Evolutionary conservation across 805 yeast species (phyloP).

Genomic region (Zygotorulaspora sp.): DNA sequence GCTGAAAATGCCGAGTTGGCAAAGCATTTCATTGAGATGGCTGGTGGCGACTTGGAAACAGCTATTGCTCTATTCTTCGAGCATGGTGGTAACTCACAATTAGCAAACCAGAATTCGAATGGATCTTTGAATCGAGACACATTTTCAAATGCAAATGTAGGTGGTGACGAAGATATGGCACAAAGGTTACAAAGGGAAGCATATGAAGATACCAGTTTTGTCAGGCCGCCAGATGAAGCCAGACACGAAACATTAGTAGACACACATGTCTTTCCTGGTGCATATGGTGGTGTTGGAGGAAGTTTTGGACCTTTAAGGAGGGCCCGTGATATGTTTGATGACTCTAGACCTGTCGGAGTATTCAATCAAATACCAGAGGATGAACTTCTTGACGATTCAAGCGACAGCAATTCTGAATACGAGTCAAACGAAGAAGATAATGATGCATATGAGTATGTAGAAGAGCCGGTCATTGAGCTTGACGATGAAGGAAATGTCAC

Average conservation of each 20-base stretch:
- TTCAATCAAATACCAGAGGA: conserved; percentile 36
- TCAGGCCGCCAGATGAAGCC: conserved; percentile 75
- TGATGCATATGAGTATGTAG: conserved; percentile 32
- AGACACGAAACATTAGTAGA: conserved; percentile 59
- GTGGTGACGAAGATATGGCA: conserved; percentile 54
- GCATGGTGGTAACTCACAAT: conserved; percentile 40
- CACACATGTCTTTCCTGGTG: conserved; percentile 34
- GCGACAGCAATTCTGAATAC: conserved; percentile 36
- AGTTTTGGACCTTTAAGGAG: conserved; percentile 25
- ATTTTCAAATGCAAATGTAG: conserved; percentile 8
- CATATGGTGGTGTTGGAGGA: conserved; percentile 40
- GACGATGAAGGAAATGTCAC: conserved; percentile 38
- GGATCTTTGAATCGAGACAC: conserved; percentile 7
- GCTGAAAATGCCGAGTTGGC: conserved; percentile 65
- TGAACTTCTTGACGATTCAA: conserved; percentile 17
- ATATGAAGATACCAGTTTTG: conserved; percentile 45
- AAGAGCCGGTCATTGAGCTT: conserved; percentile 31
- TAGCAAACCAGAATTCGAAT: conserved; percentile 5
- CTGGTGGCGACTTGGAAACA: conserved; percentile 70
- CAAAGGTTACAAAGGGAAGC: conserved; percentile 60
- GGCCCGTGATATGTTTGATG: conserved; percentile 34
- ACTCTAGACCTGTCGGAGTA: conserved; percentile 33
- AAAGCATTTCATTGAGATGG: conserved; percentile 68
- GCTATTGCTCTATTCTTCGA: conserved; percentile 86
- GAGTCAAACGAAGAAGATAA: conserved; percentile 41